A percentile compares a stretch with the other conserved stretches of the same genome.
These are phyloP conservation scores for Boletus insuetus DNA, from an alignment of 768 basidiomycete species.

Conservation along the genomic window DNA sequence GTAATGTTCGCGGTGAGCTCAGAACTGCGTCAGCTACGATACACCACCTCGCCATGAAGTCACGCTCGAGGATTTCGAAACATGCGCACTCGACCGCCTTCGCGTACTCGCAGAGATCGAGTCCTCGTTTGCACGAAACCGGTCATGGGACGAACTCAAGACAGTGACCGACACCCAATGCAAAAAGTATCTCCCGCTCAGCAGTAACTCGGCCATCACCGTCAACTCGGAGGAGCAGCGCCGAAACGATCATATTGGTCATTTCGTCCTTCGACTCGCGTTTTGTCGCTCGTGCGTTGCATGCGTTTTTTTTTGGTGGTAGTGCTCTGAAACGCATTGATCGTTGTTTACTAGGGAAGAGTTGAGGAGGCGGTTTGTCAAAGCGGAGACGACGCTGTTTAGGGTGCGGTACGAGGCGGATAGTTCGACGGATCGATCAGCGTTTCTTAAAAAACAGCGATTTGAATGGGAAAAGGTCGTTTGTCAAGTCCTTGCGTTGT, in stretches of 20 bases:
- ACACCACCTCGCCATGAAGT: constrained; percentile 82
- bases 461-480: constrained; percentile 66
- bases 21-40: constrained; percentile 66
- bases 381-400: constrained; percentile 86
- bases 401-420: constrained; percentile 74
- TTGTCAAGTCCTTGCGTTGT: constrained; percentile 1
- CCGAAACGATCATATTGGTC: constrained; percentile 81
- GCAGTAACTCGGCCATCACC: constrained; percentile 48
- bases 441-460: constrained; percentile 53
- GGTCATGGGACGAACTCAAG: constrained; percentile 76
- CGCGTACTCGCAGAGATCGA: constrained; percentile 90
- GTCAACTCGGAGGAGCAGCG: constrained; percentile 60
- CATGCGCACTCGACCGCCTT: constrained; percentile 82
- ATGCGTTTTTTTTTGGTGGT: background rate
- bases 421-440: constrained; percentile 50
- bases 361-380: constrained; percentile 80
- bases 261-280: constrained; percentile 90
- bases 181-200: constrained; percentile 74
- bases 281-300: constrained; percentile 91
- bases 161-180: constrained; percentile 59
- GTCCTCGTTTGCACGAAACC: constrained; percentile 79
- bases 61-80: constrained; percentile 94
- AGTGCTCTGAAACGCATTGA: background rate
- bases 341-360: constrained; percentile 64
- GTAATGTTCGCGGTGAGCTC: background rate